phyloP scores from a whole-genome alignment of 176 grass and related monocot genomes.

The Triticum urartu region DNA sequence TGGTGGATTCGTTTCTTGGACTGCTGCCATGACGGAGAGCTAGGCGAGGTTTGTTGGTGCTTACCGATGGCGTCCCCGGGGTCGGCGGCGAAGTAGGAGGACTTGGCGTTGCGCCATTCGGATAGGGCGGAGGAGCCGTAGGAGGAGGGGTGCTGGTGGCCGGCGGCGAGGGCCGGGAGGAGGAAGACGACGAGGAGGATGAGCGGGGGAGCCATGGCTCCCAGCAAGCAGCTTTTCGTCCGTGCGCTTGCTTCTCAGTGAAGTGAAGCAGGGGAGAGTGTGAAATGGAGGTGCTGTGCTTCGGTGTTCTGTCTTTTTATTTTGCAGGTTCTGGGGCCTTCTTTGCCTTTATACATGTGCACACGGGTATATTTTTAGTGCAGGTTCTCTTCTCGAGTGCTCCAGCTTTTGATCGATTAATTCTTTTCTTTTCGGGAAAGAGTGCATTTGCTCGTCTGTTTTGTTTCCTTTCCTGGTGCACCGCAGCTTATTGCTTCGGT shows the following conservation, averaged over 20 bases:
- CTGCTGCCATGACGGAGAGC: background rate
- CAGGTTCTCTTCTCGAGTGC: background rate
- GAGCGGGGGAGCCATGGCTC: slow-evolving; percentile 48
- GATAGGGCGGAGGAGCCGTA: slow-evolving; percentile 67
- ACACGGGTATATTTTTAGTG: slow-evolving; percentile 1
- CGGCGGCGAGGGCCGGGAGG: slow-evolving; percentile 33
- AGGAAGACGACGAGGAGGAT: slow-evolving; percentile 41
- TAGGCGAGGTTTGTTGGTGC: background rate
- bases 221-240: slow-evolving; percentile 5
- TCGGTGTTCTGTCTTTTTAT: background rate
- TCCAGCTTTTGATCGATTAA: background rate
- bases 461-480: background rate
- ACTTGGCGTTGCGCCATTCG: slow-evolving; percentile 86
- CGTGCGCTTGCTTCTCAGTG: slow-evolving; percentile 4
- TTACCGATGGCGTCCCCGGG: slow-evolving; percentile 90
- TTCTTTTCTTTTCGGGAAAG: no score
- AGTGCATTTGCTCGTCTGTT: background rate
- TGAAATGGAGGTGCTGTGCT: background rate
- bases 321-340: slow-evolving; percentile 23
- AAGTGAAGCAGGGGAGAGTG: background rate
- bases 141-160: slow-evolving; percentile 56
- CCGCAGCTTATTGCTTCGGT: background rate
- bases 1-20: background rate
- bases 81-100: slow-evolving; percentile 94
- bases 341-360: slow-evolving; percentile 28